Percentiles rank a stretch among this genome's conserved stretches.
Evolutionary conservation across 805 yeast genomes (phyloP).

Genomic region (Kodamaea neixiangensis): DNA sequence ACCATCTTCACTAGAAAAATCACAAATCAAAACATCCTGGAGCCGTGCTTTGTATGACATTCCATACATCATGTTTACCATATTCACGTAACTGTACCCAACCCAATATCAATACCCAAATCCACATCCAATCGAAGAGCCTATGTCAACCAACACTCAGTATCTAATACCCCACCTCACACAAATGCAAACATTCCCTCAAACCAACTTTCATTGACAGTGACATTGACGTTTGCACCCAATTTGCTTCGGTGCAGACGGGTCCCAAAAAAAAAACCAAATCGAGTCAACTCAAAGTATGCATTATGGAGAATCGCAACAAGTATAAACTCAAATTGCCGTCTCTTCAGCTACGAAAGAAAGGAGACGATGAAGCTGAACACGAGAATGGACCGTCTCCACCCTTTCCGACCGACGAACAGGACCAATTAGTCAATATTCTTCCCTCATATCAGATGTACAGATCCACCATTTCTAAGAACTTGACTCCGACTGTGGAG

Average conservation of each 20-base stretch:
- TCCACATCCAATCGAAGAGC: too few relatives aligned
- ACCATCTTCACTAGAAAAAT: too few relatives aligned
- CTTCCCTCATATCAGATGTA: constrained; percentile 45
- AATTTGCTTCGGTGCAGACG: background rate
- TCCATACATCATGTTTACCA: too few relatives aligned
- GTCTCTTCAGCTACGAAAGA: constrained; percentile 11
- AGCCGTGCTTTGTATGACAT: too few relatives aligned
- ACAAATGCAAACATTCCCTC: too few relatives aligned
- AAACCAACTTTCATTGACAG: too few relatives aligned
- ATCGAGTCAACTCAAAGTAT: background rate
- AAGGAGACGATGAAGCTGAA: background rate
- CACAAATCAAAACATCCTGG: too few relatives aligned
- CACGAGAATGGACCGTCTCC: background rate
- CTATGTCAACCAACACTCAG: too few relatives aligned
- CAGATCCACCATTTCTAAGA: constrained; percentile 39
- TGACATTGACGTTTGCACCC: background rate
- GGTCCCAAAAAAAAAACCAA: background rate
- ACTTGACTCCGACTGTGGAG: constrained; percentile 32
- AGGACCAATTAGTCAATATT: constrained; percentile 33
- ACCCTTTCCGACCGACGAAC: constrained; percentile 11
- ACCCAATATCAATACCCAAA: background rate
- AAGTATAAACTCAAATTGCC: constrained; percentile 21
- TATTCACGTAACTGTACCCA: too few relatives aligned
- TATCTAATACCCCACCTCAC: too few relatives aligned
- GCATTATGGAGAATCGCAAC: constrained; percentile 19